Conservation (phyloP, 2,329 filamentous ascomycete species). For the Talaromyces sp. region DNA sequence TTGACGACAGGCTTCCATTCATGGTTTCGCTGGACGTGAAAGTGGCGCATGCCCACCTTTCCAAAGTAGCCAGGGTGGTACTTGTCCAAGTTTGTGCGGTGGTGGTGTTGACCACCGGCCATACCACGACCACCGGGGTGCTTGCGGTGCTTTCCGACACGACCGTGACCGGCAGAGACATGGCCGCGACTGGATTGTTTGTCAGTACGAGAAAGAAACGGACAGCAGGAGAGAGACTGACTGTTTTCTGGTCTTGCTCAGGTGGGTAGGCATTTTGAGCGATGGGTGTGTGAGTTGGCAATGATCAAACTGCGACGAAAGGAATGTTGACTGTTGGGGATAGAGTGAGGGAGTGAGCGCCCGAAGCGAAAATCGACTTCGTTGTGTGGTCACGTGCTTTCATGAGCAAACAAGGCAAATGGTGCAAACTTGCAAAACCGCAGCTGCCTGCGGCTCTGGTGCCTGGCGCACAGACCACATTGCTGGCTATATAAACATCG, state of each 20-base stretch:
- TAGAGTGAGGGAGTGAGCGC: background rate
- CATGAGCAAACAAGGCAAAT: background rate
- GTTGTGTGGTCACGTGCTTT: conserved; percentile 9
- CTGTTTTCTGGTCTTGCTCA: conserved; percentile 45
- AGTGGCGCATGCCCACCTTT: conserved; percentile 92
- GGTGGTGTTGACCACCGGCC: conserved; percentile 97
- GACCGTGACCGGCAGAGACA: conserved; percentile 96
- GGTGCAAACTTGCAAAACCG: background rate
- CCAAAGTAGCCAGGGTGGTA: conserved; percentile 99
- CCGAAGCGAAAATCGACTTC: background rate
- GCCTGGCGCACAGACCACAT: conserved; percentile 16
- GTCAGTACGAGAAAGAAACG: background rate
- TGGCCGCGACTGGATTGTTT: conserved; percentile 64
- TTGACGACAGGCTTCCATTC: conserved; percentile 99
- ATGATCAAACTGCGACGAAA: no score
- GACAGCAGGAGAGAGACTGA: background rate
- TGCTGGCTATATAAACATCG: conserved; percentile 24
- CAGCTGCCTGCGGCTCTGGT: background rate
- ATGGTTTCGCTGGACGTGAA: conserved; percentile 93
- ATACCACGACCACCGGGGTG: conserved; percentile 72
- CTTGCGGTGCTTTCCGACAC: conserved; percentile 99
- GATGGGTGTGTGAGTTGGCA: background rate
- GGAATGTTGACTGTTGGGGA: no score
- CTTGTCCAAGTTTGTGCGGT: conserved; percentile 87
- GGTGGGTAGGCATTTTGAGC: conserved; percentile 42